A percentile compares a stretch with the other conserved stretches of the same genome.
These are phyloP conservation scores for Ophiobolus disseminans DNA, from an alignment of 2,329 filamentous ascomycete species.

Conservation along the genomic window DNA sequence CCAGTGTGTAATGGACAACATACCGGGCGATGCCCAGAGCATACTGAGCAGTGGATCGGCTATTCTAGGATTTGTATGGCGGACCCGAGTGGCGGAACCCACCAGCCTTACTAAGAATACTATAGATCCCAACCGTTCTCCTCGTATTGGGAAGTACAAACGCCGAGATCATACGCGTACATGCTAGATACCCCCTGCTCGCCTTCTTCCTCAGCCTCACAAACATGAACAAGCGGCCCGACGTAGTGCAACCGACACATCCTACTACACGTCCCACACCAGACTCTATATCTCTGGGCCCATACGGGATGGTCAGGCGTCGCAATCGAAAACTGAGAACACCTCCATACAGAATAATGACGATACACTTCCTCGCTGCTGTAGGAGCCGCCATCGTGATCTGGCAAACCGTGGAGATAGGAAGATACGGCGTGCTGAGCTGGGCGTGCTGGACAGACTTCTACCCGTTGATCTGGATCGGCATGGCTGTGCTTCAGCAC, in stretches of 20 bases:
- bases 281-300: not conserved
- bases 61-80: constrained; percentile 8
- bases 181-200: not conserved
- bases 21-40: constrained; percentile 1
- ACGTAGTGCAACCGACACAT: not conserved
- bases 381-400: constrained; percentile 1
- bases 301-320: not conserved
- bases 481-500: constrained; percentile 2
- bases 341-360: not conserved
- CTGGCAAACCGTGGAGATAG: constrained; percentile 4
- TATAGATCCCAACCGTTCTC: constrained; percentile 3
- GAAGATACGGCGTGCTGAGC: constrained; percentile 2
- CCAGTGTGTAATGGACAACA: constrained; percentile 8
- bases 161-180: not conserved
- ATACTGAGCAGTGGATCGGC: constrained; percentile 7
- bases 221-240: not conserved
- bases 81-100: not conserved
- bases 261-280: not conserved
- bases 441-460: constrained; percentile 8
- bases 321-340: not conserved
- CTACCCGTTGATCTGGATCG: constrained; percentile 1
- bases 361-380: not conserved
- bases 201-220: constrained; percentile 1
- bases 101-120: not conserved
- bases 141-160: constrained; percentile 1